phyloP scores from a whole-genome alignment of 2,329 filamentous ascomycete species.

The Lomentospora prolificans region DNA sequence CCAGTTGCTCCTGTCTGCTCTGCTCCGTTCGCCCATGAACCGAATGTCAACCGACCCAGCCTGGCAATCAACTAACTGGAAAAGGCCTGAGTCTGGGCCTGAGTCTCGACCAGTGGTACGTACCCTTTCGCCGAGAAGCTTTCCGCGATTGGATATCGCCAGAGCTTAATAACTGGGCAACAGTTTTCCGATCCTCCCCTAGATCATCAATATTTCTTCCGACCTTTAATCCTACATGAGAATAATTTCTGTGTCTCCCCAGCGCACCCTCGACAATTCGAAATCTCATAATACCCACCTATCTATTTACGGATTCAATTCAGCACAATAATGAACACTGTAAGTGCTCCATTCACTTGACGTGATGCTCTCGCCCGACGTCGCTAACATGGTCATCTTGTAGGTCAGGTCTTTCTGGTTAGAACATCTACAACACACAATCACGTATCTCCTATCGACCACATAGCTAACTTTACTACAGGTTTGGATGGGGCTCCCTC shows the following conservation, averaged over 20 bases:
- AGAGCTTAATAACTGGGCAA: not conserved
- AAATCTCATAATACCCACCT: not conserved
- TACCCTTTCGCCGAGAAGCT: not conserved
- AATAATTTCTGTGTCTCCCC: too few species aligned
- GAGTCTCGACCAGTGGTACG: not conserved
- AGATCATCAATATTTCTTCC: not conserved
- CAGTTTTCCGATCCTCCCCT: not conserved
- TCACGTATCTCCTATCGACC: not conserved
- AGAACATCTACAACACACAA: not conserved
- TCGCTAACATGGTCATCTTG: not conserved
- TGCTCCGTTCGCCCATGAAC: not conserved
- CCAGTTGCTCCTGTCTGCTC: not conserved
- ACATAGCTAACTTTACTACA: conserved; percentile 23
- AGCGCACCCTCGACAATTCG: not conserved
- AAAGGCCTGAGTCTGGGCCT: not conserved
- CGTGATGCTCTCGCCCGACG: too few species aligned
- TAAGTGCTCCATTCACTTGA: not conserved
- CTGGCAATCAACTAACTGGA: not conserved
- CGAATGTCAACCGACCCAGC: not conserved
- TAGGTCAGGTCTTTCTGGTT: not conserved
- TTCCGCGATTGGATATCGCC: not conserved
- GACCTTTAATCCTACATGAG: not conserved
- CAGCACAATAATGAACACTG: not conserved
- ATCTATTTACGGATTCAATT: not conserved
- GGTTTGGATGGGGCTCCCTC: conserved; percentile 86